Evolutionary conservation across 2,329 filamentous ascomycete genomes (phyloP), one percentile per base, ranked within the genome.

Genomic region (Orbilia quercus): DNA sequence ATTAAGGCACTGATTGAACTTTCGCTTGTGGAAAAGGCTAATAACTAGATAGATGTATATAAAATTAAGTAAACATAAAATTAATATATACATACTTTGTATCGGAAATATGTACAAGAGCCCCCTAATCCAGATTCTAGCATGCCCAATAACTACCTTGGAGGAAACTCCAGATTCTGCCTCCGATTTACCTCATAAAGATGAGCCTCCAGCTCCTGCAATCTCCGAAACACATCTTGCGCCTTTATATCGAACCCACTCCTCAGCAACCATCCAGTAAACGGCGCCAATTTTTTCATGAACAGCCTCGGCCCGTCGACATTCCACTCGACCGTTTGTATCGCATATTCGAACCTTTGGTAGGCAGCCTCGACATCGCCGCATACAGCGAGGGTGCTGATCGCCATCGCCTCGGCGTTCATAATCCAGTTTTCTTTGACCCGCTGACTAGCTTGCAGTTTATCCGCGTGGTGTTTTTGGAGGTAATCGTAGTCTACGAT

Each of bases 401-500:
- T 65, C 7, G 14, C n/a, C 50, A 55, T 55, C 5, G 60, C 60
- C 22, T 65, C 60, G 12, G 38, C 38, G 25, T n/a, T 65, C 23
- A 65, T 9, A 1, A 1, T 11, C 48, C 48, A 65, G 7, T 2
- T n/a, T 14, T 65, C 47, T 28, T 22, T 38, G 5, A 55, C 38
- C 20, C 9, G 18, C 16, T 14, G 38, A 16, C 34, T 22, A 31
- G 28, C 16, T 1, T 11, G 20, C n/a, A 47, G 14, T 14, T 31
- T 20, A 4, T 65, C 50, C 4, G 48, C 12, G 28, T 54, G 25
- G 18, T 55, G 36, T 18, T 40, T 20, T 11, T 22, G 6, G 12
- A 65, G 40, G 7, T 38, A n/a, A 28, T 65, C 60, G 28, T 65
- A 65, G 47, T 75, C 72, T 3, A 47, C 54, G 31, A 64, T 45